Base-by-base conservation (phyloP, 805 yeast species). In the Vanderwaltozyma polyspora region DNA sequence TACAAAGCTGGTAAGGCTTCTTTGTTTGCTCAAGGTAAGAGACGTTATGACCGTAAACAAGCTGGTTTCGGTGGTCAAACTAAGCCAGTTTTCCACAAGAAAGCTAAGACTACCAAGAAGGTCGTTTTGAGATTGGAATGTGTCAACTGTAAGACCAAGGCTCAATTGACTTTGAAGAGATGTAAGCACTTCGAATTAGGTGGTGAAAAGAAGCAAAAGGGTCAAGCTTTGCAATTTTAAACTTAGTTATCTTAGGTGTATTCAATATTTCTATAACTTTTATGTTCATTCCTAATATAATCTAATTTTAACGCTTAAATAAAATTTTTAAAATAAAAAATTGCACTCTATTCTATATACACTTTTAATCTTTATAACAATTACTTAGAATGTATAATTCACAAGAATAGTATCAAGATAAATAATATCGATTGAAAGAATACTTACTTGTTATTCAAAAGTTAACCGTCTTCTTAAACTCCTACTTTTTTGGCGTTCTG, bases 41-140 rank as follows among this genome's bases (percentile, higher is more conserved):
- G 99, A 79, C 87, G 99, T 79, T 91, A 91, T 77, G 98, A 91
- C 89, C 95, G 99, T 75, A 91, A 91, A 74, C 98, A 91, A 77
- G 67, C 82, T 62, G 98, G 98, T 86, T 91, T 78, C 75, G 99
- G 99, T 84, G 99, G 99, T 84, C 99, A 91, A 77, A 91, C 98
- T 74, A 91, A 86, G 79, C 98, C 79, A 67, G 81, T 91, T 74
- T 91, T 91, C 96, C 97, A 86, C 83, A 91, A 91, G 84, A 91
- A 91, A 74, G 98, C 98, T 62, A 91, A 91, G 86, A 91, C 97
- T 59, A 91, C 98, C 78, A 91, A 91, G 86, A 91, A 91, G 83
- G 94, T 91, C 68, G 98, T 91, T 54, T 81, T 91, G 67, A 89
- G 96, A 77, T 80, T 91, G 66, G 98, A 91, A 78, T 91, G 98